Evolutionary conservation across 148 eudicot genomes (phyloP).

Genomic region (Spergularia marina): DNA sequence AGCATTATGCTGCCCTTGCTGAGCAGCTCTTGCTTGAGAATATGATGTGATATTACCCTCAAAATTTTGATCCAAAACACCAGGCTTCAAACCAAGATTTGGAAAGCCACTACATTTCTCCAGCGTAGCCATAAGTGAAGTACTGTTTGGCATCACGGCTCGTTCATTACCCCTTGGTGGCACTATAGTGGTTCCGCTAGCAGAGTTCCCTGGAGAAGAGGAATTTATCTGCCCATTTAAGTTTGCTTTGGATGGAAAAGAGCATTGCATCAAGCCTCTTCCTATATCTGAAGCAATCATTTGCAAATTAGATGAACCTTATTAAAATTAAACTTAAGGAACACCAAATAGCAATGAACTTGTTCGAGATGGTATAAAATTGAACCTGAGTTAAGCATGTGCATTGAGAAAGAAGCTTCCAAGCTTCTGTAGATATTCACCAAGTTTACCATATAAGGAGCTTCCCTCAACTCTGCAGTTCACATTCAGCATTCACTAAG

Average conservation of each 20-base stretch:
- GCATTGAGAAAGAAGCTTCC: conserved; percentile 53
- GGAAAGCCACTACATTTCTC: conserved; percentile 19
- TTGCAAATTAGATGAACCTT: not conserved
- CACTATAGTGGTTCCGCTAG: conserved; percentile 23
- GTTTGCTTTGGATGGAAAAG: conserved; percentile 13
- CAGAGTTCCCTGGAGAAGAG: conserved; percentile 32
- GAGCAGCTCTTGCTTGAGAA: conserved; percentile 22
- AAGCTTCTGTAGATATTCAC: conserved; percentile 58
- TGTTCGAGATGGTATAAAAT: conserved; percentile 12
- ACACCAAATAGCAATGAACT: not conserved
- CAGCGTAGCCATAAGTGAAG: conserved; percentile 19
- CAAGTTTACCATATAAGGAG: conserved; percentile 63
- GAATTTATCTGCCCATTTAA: conserved; percentile 27
- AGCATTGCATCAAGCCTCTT: conserved; percentile 24
- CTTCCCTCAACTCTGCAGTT: conserved; percentile 66
- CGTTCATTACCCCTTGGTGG: conserved; percentile 19
- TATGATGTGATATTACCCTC: not conserved
- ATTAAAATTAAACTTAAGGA: no score
- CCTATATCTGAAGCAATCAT: conserved; percentile 26
- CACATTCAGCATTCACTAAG: not conserved
- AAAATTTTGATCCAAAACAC: conserved; percentile 9
- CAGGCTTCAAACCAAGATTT: not conserved
- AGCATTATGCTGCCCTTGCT: conserved; percentile 22
- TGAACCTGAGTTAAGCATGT: conserved; percentile 44
- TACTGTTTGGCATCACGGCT: conserved; percentile 20